phyloP scores from a whole-genome alignment of 495 filamentous ascomycete genomes.

The Penicillium mononematosum region DNA sequence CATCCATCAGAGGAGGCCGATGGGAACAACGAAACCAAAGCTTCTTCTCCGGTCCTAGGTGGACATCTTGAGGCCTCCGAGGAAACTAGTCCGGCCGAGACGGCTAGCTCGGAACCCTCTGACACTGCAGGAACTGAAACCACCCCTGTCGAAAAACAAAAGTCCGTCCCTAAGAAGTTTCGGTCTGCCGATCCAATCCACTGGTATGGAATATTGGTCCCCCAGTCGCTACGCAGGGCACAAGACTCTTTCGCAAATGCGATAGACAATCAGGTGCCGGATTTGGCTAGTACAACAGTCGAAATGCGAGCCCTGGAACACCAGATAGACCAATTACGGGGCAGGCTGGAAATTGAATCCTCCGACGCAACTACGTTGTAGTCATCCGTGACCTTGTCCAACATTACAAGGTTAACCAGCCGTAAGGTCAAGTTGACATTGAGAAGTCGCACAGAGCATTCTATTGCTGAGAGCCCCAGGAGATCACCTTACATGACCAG shows the following conservation, averaged over 20 bases:
- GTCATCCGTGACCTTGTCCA: constrained; percentile 3
- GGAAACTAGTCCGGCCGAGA: background rate
- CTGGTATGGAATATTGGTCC: constrained; percentile 70
- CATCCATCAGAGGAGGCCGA: constrained; percentile 11
- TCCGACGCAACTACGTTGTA: background rate
- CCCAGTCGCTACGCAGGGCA: constrained; percentile 57
- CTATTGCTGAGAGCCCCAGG: background rate
- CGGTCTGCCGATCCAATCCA: constrained; percentile 56
- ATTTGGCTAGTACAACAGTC: constrained; percentile 53
- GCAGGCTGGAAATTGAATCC: constrained; percentile 18
- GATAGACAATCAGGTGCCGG: constrained; percentile 33
- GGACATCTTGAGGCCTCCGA: background rate
- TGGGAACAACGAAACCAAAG: constrained; percentile 9
- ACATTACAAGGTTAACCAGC: background rate
- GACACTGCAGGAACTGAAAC: background rate
- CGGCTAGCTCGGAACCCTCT: background rate
- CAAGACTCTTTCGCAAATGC: constrained; percentile 51
- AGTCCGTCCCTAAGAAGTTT: constrained; percentile 24
- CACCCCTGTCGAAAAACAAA: constrained; percentile 8
- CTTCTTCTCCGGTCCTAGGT: constrained; percentile 7
- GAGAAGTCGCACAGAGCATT: background rate
- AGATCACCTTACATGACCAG: background rate
- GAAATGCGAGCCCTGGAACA: constrained; percentile 68
- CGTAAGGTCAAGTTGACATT: background rate
- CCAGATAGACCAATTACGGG: constrained; percentile 60